Conservation (phyloP, 176 grass and related monocot species). For the Luzula sylvatica region DNA sequence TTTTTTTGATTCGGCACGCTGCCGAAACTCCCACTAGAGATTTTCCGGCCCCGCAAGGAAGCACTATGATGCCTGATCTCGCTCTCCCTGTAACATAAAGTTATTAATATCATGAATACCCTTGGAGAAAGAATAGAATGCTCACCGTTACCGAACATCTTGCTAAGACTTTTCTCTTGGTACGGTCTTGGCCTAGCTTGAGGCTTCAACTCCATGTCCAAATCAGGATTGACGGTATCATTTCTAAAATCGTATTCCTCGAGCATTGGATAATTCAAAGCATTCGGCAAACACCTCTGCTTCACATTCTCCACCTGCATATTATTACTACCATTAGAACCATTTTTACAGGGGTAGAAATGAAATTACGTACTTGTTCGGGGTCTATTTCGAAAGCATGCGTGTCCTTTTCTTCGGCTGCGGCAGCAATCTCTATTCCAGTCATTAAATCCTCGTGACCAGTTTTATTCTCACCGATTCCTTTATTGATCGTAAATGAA, state of each 20-base stretch:
- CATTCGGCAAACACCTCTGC: conserved; percentile 81
- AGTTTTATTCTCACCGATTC: conserved; percentile 37
- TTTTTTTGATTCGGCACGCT: conserved; percentile 91
- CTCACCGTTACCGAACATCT: conserved; percentile 99
- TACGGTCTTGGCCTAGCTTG: conserved; percentile 90
- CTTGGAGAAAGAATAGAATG: background rate
- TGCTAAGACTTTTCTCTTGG: conserved; percentile 98
- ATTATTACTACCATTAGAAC: too few species aligned
- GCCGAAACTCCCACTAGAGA: conserved; percentile 93
- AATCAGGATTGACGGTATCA: conserved; percentile 81
- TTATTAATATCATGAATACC: conserved; percentile 6
- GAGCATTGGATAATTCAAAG: conserved; percentile 80
- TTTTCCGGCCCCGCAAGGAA: conserved; percentile 96
- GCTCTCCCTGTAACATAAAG: conserved; percentile 45
- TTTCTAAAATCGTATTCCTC: conserved; percentile 97
- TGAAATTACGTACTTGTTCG: conserved; percentile 38
- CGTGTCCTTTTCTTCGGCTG: conserved; percentile 79
- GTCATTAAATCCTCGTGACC: conserved; percentile 68
- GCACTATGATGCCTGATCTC: conserved; percentile 92
- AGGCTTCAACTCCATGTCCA: conserved; percentile 73
- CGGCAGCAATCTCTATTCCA: conserved; percentile 72
- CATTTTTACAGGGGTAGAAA: too few species aligned
- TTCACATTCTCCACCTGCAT: conserved; percentile 86
- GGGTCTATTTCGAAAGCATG: conserved; percentile 86
- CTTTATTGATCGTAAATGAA: conserved; percentile 64